phyloP scores from a whole-genome alignment of 345 rosid species.

The Aethionema arabicum region DNA sequence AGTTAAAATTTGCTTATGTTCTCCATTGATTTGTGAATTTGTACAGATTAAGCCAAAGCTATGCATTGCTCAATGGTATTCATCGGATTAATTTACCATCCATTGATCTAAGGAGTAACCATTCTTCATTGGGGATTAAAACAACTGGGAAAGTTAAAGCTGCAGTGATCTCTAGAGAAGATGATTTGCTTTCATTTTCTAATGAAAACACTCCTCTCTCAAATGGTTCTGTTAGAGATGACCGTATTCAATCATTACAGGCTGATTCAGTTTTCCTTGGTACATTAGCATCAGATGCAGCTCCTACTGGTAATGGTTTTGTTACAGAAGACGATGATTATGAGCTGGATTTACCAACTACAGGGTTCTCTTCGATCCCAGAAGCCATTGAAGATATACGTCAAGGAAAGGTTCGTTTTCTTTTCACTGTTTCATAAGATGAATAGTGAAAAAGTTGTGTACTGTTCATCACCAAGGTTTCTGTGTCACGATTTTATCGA shows the following conservation, averaged over 20 bases:
- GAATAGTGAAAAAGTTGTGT: background rate
- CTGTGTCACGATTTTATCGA: background rate
- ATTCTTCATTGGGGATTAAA: constrained; percentile 38
- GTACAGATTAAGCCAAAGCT: constrained; percentile 44
- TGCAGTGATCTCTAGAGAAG: constrained; percentile 58
- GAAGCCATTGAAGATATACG: constrained; percentile 91
- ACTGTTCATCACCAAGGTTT: background rate
- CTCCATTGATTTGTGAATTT: constrained; percentile 24
- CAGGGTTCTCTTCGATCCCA: constrained; percentile 72
- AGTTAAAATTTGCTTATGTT: background rate
- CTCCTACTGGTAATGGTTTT: constrained; percentile 43
- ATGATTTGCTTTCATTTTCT: constrained; percentile 51
- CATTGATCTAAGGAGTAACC: constrained; percentile 31
- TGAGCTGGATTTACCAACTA: constrained; percentile 71
- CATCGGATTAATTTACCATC: constrained; percentile 35
- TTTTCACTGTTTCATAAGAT: background rate
- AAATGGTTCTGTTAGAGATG: constrained; percentile 34
- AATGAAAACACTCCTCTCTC: constrained; percentile 35
- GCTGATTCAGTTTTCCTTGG: constrained; percentile 47
- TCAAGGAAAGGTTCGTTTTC: constrained; percentile 71
- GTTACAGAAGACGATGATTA: constrained; percentile 54
- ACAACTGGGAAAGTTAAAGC: constrained; percentile 47
- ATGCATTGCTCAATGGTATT: constrained; percentile 46
- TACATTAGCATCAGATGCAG: constrained; percentile 49
- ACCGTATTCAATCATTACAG: constrained; percentile 33